Evolutionary conservation across 805 yeast species (phyloP).

Genomic region (Yamadazyma sp.): DNA sequence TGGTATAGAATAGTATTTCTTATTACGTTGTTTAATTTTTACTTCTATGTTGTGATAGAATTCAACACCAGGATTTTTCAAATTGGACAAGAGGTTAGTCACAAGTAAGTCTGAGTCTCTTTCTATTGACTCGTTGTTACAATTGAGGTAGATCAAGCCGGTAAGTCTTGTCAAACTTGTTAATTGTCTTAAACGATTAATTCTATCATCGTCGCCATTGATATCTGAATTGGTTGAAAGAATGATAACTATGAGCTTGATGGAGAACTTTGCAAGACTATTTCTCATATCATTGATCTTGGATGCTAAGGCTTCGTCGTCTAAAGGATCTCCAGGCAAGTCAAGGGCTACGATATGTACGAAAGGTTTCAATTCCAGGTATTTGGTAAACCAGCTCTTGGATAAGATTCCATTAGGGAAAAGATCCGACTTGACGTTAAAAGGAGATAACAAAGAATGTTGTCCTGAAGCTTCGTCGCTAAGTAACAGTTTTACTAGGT

Average conservation of each 20-base stretch:
- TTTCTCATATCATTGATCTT: slow-evolving; percentile 16
- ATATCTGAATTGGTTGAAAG: slow-evolving; percentile 15
- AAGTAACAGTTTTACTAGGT: not conserved
- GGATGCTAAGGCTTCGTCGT: slow-evolving; percentile 15
- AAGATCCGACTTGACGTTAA: slow-evolving; percentile 26
- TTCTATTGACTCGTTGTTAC: slow-evolving; percentile 11
- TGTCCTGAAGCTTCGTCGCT: slow-evolving; percentile 7
- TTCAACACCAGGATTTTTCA: slow-evolving; percentile 27
- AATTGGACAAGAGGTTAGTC: slow-evolving; percentile 25
- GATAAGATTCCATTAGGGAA: slow-evolving; percentile 31
- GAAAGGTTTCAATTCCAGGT: slow-evolving; percentile 29
- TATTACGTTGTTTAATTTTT: slow-evolving; percentile 30
- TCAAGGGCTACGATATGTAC: slow-evolving; percentile 21
- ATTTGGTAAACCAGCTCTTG: slow-evolving; percentile 34
- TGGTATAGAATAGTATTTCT: slow-evolving; percentile 37
- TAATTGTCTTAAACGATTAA: slow-evolving; percentile 22
- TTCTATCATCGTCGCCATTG: slow-evolving; percentile 18
- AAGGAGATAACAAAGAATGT: slow-evolving; percentile 37
- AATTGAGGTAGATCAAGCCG: slow-evolving; percentile 27
- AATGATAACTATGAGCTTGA: slow-evolving; percentile 24
- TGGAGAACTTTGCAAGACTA: slow-evolving; percentile 9
- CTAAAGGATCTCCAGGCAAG: slow-evolving; percentile 13
- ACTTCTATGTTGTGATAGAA: slow-evolving; percentile 32
- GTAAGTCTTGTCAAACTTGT: slow-evolving; percentile 29
- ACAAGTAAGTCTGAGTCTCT: slow-evolving; percentile 32